Evolutionary conservation across 2,329 filamentous ascomycete genomes (phyloP).

Genomic region (Cercospora zeae-maydis): DNA sequence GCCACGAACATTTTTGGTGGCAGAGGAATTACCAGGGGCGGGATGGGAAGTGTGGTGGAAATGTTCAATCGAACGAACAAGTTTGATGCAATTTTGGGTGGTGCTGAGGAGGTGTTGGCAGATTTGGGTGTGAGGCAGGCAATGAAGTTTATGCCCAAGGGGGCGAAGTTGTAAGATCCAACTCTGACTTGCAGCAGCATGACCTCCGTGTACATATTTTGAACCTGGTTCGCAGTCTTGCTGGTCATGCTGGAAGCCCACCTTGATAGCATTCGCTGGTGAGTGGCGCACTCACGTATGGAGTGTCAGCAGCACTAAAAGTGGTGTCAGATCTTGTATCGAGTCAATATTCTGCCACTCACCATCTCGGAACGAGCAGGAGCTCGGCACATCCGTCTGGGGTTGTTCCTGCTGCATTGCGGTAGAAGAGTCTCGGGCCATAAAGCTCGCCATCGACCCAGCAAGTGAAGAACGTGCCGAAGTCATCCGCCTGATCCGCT

Average conservation of each 20-base stretch:
- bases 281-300: not conserved
- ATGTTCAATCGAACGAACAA: slow-evolving; percentile 83
- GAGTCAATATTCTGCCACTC: not conserved
- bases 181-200: not conserved
- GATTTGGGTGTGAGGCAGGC: slow-evolving; percentile 82
- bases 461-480: slow-evolving; percentile 12
- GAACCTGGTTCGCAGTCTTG: not conserved
- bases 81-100: slow-evolving; percentile 63
- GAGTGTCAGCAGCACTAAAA: not conserved
- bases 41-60: slow-evolving; percentile 79
- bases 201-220: not conserved
- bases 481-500: slow-evolving; percentile 1
- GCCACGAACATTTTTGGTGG: slow-evolving; percentile 84
- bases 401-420: slow-evolving; percentile 1
- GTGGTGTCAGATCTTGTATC: not conserved
- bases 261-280: not conserved
- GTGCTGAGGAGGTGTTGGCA: slow-evolving; percentile 76
- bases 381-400: slow-evolving; percentile 15
- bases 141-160: slow-evolving; percentile 69
- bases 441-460: slow-evolving; percentile 11
- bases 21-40: slow-evolving; percentile 71
- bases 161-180: slow-evolving; percentile 22
- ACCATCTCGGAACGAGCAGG: slow-evolving; percentile 15
- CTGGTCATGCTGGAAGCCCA: not conserved
- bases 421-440: slow-evolving; percentile 11